Conservation (phyloP, 2,329 filamentous ascomycete genomes). For the Sporothrix curviconia region DNA sequence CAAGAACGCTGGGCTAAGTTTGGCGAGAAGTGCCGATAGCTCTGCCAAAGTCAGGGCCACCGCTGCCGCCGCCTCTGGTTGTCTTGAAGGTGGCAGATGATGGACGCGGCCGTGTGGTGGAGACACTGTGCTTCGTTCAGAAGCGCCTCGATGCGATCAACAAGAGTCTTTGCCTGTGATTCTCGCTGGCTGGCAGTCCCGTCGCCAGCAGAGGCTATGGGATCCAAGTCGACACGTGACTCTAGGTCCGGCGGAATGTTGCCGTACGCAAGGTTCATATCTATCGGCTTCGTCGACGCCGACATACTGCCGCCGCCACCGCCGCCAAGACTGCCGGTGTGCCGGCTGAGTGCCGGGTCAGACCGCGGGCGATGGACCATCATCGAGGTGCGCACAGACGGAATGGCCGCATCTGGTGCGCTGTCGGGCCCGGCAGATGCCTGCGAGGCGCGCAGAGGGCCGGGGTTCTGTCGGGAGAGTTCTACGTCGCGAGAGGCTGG, state of each 20-base stretch:
- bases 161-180: slow-evolving; percentile 45
- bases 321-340: no score
- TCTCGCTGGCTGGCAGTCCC: slow-evolving; percentile 37
- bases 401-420: not conserved
- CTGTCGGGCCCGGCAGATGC: not conserved
- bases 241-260: slow-evolving; percentile 65
- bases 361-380: slow-evolving; percentile 34
- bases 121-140: slow-evolving; percentile 84
- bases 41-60: slow-evolving; percentile 90
- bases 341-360: slow-evolving; percentile 29
- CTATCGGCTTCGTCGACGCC: slow-evolving; percentile 49
- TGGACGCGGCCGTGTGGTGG: slow-evolving; percentile 74
- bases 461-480: slow-evolving; percentile 33
- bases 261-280: slow-evolving; percentile 90
- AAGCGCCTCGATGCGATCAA: slow-evolving; percentile 67
- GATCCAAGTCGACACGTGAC: slow-evolving; percentile 40
- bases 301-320: slow-evolving; percentile 15
- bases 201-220: not conserved
- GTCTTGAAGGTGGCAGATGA: slow-evolving; percentile 66
- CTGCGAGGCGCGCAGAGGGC: not conserved
- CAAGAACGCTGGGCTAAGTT: slow-evolving; percentile 78
- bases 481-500: slow-evolving; percentile 39
- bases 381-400: slow-evolving; percentile 25
- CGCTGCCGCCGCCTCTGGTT: slow-evolving; percentile 80
- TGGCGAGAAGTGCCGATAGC: slow-evolving; percentile 72